Conservation (phyloP, 805 yeast genomes). For the Vanderwaltozyma polyspora region DNA sequence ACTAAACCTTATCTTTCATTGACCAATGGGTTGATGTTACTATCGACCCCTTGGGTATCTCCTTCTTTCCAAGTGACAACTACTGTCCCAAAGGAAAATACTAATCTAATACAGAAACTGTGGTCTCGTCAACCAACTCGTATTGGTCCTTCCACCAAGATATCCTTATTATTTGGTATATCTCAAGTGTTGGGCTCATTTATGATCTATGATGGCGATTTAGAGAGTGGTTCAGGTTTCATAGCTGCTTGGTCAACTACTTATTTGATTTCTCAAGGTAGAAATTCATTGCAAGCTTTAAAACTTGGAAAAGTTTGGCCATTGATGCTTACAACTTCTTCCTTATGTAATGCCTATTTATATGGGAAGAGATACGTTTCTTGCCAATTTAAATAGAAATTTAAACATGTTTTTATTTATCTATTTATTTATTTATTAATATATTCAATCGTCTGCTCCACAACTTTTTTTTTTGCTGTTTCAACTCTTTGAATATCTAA, state of each 20-base stretch:
- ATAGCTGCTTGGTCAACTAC: conserved; percentile 70
- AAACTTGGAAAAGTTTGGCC: conserved; percentile 55
- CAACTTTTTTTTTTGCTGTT: too few relatives aligned
- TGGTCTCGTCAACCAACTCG: conserved; percentile 5
- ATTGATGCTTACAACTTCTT: conserved; percentile 43
- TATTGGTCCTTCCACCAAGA: conserved; percentile 27
- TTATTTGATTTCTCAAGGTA: conserved; percentile 62
- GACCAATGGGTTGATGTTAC: conserved; percentile 29
- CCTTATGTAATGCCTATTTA: conserved; percentile 48
- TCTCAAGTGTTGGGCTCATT: conserved; percentile 58
- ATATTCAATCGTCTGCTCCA: too few relatives aligned
- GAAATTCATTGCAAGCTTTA: conserved; percentile 37
- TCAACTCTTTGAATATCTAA: too few relatives aligned
- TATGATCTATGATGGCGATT: conserved; percentile 68
- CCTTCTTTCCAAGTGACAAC: conserved; percentile 18
- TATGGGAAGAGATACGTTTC: conserved; percentile 66
- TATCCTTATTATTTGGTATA: conserved; percentile 46
- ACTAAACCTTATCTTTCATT: conserved; percentile 43
- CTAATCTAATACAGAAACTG: background rate
- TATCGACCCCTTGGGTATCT: conserved; percentile 29
- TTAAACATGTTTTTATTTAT: too few relatives aligned
- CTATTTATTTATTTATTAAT: too few relatives aligned
- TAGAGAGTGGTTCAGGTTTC: conserved; percentile 71
- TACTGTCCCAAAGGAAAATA: conserved; percentile 3
- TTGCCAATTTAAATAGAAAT: conserved; percentile 6